Evolutionary conservation across 148 eudicot genomes (phyloP), one percentile per base, ranked within the genome.

Genomic region (Vaccinium myrtillus): DNA sequence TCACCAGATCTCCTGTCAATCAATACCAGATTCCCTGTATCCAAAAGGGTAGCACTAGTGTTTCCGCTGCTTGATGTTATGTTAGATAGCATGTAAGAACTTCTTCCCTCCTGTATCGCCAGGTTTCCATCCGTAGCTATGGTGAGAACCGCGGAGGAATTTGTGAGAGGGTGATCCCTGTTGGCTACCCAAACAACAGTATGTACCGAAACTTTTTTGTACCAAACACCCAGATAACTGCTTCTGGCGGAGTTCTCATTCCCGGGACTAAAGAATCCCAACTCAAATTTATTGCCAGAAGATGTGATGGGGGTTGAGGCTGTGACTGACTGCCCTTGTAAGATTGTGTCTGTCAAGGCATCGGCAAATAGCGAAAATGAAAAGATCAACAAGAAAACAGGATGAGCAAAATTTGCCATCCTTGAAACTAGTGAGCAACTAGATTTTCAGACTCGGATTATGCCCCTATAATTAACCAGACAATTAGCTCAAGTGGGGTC

Each of bases 131-230:
- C 19, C 8, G 55, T 21, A 1, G 48, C 85, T 2, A 90, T 39
- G 14, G 49, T 83, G 27, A 91, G 82, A 50, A 30, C 58, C 13
- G 61, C 58, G 0, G 88, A 85, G 2, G 71, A 49, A 39, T 3
- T 82, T 5, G 0, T 43, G n/a, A 56, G 75, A 1, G 93, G 91
- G 1, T 85, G 1, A 13, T 89, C 91, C 59, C 59, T 15, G 59
- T 55, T 55, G 59, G 19, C 59, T 55, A 55, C 59, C 59, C 59
- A 55, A 55, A 89, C 87, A 12, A 61, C 13, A 15, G 78, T 81
- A 21, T 12, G 19, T 6, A 4, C 0, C 7, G 7, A 55, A 3
- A 16, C 19, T 55, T 6, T 55, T 55, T 0, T 55, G 59, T 15
- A 55, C 59, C 59, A 55, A 55, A 55, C 1, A 55, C 50, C 67